Conservation (phyloP, 148 eudicot species). For the Persicaria tinctoria region DNA sequence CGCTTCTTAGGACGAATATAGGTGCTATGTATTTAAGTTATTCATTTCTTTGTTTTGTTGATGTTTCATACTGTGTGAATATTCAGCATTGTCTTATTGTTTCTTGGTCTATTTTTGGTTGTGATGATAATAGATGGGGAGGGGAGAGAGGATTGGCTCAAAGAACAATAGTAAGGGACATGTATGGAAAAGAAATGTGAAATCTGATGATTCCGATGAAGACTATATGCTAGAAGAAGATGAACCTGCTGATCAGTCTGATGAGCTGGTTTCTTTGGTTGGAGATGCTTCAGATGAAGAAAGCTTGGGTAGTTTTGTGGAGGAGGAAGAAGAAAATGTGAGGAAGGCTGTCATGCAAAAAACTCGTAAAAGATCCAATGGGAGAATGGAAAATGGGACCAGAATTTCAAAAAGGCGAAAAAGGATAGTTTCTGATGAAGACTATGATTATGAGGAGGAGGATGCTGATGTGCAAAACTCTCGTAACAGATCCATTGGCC, state of each 20-base stretch:
- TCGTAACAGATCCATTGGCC: neutral
- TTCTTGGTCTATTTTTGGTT: neutral
- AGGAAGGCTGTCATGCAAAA: conserved; percentile 14
- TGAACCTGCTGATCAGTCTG: conserved; percentile 58
- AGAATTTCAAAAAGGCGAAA: neutral
- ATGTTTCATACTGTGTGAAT: neutral
- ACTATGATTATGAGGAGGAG: neutral
- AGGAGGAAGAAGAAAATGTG: conserved; percentile 32
- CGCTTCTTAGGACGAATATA: too few species aligned
- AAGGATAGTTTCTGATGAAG: neutral
- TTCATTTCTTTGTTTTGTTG: neutral
- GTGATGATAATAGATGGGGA: conserved; percentile 48
- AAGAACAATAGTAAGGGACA: conserved; percentile 29
- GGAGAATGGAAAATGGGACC: neutral
- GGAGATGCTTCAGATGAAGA: conserved; percentile 71
- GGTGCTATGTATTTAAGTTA: neutral
- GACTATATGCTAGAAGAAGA: conserved; percentile 71
- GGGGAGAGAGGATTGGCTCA: conserved; percentile 40
- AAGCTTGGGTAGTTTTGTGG: conserved; percentile 31
- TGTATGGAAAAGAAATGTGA: conserved; percentile 24
- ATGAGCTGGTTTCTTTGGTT: conserved; percentile 57
- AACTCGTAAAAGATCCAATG: neutral
- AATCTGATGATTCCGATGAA: conserved; percentile 88
- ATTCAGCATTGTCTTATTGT: neutral
- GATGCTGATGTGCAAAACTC: neutral